Evolutionary conservation across 2,329 filamentous ascomycete genomes (phyloP).

Genomic region (Colletotrichum shisoi): DNA sequence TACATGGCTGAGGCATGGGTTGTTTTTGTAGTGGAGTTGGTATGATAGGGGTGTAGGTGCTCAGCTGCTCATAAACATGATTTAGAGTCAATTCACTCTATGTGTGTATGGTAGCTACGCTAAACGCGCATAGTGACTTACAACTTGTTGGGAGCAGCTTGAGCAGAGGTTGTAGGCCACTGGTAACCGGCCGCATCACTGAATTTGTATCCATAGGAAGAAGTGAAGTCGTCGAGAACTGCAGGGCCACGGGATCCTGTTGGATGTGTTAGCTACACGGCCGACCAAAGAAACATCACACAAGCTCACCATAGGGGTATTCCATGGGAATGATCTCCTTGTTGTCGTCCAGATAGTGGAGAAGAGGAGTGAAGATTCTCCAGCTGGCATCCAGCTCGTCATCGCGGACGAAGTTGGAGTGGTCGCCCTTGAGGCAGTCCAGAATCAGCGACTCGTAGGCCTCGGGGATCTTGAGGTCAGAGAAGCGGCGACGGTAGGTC

Average conservation of each 20-base stretch:
- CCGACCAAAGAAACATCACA: background rate
- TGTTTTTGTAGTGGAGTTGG: conserved; percentile 13
- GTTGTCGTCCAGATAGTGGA: conserved; percentile 98
- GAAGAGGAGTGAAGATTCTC: conserved; percentile 96
- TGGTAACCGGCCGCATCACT: conserved; percentile 95
- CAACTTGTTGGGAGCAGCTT: conserved; percentile 75
- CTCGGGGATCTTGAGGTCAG: conserved; percentile 98
- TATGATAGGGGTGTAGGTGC: conserved; percentile 20
- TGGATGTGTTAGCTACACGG: conserved; percentile 40
- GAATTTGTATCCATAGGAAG: conserved; percentile 98
- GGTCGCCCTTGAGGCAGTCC: conserved; percentile 96
- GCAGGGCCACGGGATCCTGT: conserved; percentile 93
- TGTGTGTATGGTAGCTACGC: conserved; percentile 37
- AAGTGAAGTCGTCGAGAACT: conserved; percentile 96
- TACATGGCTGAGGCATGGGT: conserved; percentile 24
- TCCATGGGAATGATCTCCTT: conserved; percentile 99
- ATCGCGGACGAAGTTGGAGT: conserved; percentile 98
- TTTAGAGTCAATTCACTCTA: conserved; percentile 40
- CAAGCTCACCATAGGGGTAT: conserved; percentile 89
- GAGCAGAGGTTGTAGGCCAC: conserved; percentile 82
- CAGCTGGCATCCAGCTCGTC: conserved; percentile 97
- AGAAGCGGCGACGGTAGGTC: conserved; percentile 97
- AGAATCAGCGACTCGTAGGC: conserved; percentile 98
- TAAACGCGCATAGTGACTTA: conserved; percentile 58
- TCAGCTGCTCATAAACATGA: conserved; percentile 35